Evolutionary conservation across 768 basidiomycete genomes (phyloP).

Genomic region (Suillus subalutaceus): DNA sequence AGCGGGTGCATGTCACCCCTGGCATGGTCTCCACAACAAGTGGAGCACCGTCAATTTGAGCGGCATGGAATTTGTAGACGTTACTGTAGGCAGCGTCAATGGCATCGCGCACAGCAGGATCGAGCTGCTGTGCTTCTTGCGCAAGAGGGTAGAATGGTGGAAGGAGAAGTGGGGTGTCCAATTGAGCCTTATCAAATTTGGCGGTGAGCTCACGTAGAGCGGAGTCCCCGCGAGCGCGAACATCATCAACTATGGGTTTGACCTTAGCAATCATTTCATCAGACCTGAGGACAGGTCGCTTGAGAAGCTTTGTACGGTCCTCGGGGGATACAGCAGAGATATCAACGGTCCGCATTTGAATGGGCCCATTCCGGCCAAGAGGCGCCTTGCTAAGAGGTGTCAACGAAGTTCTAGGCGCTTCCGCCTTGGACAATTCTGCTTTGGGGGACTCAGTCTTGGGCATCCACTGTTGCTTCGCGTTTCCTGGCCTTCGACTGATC

Average conservation of each 20-base stretch:
- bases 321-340: conserved; percentile 50
- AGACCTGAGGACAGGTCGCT: conserved; percentile 85
- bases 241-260: conserved; percentile 89
- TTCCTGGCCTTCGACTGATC: conserved; percentile 84
- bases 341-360: conserved; percentile 78
- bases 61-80: conserved; percentile 88
- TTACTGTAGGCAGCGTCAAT: conserved; percentile 92
- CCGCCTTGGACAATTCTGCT: conserved; percentile 11
- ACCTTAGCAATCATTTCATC: conserved; percentile 74
- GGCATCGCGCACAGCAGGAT: conserved; percentile 68
- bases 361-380: conserved; percentile 45
- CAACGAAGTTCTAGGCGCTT: conserved; percentile 31
- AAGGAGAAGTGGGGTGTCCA: conserved; percentile 69
- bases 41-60: conserved; percentile 72
- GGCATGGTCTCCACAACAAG: conserved; percentile 96
- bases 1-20: conserved; percentile 93
- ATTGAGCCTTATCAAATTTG: conserved; percentile 86
- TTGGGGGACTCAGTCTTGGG: conserved; percentile 23
- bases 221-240: conserved; percentile 80
- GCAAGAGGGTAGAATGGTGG: conserved; percentile 65
- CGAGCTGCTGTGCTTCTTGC: conserved; percentile 61
- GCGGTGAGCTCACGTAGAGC: conserved; percentile 89
- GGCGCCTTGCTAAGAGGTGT: conserved; percentile 23
- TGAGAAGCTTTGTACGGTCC: conserved; percentile 71
- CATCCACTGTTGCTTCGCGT: conserved; percentile 86